Base-by-base conservation (phyloP, 2,329 filamentous ascomycete species). In the Talaromyces albobiverticillius region DNA sequence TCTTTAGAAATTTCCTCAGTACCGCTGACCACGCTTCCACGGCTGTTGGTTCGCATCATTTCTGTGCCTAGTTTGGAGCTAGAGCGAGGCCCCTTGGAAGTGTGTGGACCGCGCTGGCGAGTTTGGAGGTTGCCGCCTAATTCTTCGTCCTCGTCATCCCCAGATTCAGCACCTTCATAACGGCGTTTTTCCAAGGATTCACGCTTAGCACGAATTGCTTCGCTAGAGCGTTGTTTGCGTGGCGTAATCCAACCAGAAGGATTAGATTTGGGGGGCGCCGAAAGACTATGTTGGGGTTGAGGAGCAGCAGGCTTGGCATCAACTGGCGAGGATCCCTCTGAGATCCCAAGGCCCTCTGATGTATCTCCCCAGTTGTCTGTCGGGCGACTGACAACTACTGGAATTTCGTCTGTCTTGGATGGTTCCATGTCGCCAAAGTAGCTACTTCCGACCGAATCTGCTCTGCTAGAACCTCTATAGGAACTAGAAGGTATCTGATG, bases 21-120 rank as follows among this genome's bases (percentile, higher is more conserved):
- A 48, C 71, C 73, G 52, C 74, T 77, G 34, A 77, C 75, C 29
- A 89, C 82, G 65, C 92, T 96, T 46, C 95, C 93, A 63, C 93
- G 88, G 66, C 90, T 96, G 69, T 96, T 95, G 18, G 93, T 95
- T 46, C 93, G 85, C 90, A 96, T 93, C 93, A 97, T 96, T 71
- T 97, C 93, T 47, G 91, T 94, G 1, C 91, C 91, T 2, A 97
- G 82, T 71, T 96, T 96, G 0, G 91, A 96, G 51, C 87, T 89
- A 11, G 88, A 87, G 22, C 89, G 79, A 34, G 79, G 77, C 14
- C 74, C 76, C 34, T 82, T 77, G 38, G 76, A 57, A 38, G 76
- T 57, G 63, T 79, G 61, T 47, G 75, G 76, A 69, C 71, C 87
- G 72, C 74, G 77, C 57, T 71, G 73, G 57, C 75, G 78, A 56